Conservation (phyloP, 129 eudicot species). For the Chrysanthemum lavandulifolium region DNA sequence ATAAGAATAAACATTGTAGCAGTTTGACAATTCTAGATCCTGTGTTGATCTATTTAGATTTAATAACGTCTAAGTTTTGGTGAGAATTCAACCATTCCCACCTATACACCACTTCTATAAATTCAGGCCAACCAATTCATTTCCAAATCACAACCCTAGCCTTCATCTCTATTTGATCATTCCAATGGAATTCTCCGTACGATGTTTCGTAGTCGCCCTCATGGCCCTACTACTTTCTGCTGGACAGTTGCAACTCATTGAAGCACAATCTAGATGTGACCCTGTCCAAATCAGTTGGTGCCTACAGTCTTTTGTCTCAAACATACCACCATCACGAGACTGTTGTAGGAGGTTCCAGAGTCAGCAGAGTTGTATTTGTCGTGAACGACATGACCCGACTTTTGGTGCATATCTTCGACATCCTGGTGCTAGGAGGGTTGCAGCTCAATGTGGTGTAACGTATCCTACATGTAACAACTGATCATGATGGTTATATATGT, state of each 20-base stretch:
- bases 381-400: slow-evolving; percentile 24
- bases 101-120: slow-evolving; percentile 20
- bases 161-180: slow-evolving; percentile 1
- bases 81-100: background rate
- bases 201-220: slow-evolving; percentile 1
- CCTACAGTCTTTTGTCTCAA: slow-evolving; percentile 30
- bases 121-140: slow-evolving; percentile 20
- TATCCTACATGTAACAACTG: slow-evolving; percentile 23
- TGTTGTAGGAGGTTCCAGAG: slow-evolving; percentile 26
- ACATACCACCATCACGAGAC: slow-evolving; percentile 18
- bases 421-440: slow-evolving; percentile 34
- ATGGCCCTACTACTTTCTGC: slow-evolving; percentile 16
- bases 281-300: slow-evolving; percentile 37
- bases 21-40: too few relatives aligned
- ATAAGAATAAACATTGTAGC: too few relatives aligned
- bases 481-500: too few relatives aligned
- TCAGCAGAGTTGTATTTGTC: slow-evolving; percentile 31
- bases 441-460: slow-evolving; percentile 24
- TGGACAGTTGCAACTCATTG: slow-evolving; percentile 10
- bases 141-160: slow-evolving; percentile 12
- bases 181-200: slow-evolving; percentile 18
- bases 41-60: background rate
- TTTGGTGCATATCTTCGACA: slow-evolving; percentile 31
- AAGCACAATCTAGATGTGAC: slow-evolving; percentile 22
- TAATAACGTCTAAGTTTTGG: background rate